These are phyloP conservation scores for Globisporangium echinulatum DNA, from an alignment of 352 stramenopile species.

Conservation along the genomic window DNA sequence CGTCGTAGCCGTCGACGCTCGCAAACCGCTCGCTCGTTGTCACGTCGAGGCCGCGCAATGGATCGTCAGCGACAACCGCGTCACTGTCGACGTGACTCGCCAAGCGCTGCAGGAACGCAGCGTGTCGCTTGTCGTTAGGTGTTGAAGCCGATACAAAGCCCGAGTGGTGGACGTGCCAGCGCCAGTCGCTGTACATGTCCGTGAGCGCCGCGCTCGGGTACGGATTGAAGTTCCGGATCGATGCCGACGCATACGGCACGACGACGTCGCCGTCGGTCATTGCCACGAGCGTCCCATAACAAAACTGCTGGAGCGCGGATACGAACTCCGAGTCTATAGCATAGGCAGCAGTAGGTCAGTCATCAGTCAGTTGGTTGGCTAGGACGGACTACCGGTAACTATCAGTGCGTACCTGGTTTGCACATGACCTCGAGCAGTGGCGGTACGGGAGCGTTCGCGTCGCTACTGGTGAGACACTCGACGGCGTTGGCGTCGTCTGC, in stretches of 20 bases:
- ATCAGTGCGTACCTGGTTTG: slow-evolving; percentile 20
- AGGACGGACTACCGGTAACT: too few relatives aligned
- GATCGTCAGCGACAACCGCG: slow-evolving; percentile 18
- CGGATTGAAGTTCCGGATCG: slow-evolving; percentile 64
- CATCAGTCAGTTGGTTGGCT: too few relatives aligned
- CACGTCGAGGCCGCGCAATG: slow-evolving; percentile 7
- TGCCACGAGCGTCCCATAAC: slow-evolving; percentile 55
- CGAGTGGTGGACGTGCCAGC: slow-evolving; percentile 66
- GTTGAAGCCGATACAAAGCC: slow-evolving; percentile 27
- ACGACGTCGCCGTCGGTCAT: slow-evolving; percentile 75
- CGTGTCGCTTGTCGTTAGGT: not conserved
- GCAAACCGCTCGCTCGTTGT: slow-evolving; percentile 19
- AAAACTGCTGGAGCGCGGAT: slow-evolving; percentile 45
- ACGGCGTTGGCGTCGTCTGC: not conserved
- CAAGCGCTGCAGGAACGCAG: slow-evolving; percentile 27
- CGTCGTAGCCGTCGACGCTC: slow-evolving; percentile 57
- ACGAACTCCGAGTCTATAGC: slow-evolving; percentile 41
- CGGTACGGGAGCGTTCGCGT: not conserved
- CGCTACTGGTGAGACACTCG: not conserved
- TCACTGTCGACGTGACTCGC: slow-evolving; percentile 40
- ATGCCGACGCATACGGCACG: slow-evolving; percentile 64
- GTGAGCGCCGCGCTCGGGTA: slow-evolving; percentile 50
- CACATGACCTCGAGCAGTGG: slow-evolving; percentile 66
- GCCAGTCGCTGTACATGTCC: slow-evolving; percentile 50
- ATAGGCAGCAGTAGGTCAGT: not conserved